Conservation (phyloP, 2,329 filamentous ascomycete genomes). For the Penicillium psychrosexuale region DNA sequence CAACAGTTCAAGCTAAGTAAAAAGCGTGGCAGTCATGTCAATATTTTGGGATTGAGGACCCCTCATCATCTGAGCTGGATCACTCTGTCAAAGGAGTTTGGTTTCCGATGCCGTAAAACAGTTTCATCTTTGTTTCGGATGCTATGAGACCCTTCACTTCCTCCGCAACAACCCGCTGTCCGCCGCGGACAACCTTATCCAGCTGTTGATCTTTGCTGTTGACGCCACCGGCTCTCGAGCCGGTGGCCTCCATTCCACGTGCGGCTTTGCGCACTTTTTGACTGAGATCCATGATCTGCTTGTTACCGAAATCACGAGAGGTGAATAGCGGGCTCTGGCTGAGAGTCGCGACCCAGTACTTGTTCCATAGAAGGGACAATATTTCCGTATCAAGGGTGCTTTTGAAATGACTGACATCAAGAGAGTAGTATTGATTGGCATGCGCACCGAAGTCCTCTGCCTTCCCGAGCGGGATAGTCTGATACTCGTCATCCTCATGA, state of each 20-base stretch:
- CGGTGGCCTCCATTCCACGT: conserved; percentile 36
- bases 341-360: conserved; percentile 92
- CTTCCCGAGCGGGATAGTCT: conserved; percentile 78
- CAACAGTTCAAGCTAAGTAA: conserved; percentile 1
- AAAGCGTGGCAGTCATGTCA: conserved; percentile 18
- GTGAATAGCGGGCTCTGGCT: conserved; percentile 86
- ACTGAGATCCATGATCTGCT: conserved; percentile 85
- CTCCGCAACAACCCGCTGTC: conserved; percentile 57
- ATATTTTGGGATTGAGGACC: conserved; percentile 4
- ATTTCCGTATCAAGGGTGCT: conserved; percentile 83
- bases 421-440: conserved; percentile 80
- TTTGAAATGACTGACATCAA: conserved; percentile 93
- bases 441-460: conserved; percentile 95
- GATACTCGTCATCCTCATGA: conserved; percentile 46
- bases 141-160: conserved; percentile 49
- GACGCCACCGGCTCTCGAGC: conserved; percentile 13
- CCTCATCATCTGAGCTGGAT: neutral
- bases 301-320: conserved; percentile 88
- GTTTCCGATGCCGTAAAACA: conserved; percentile 47
- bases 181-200: conserved; percentile 55
- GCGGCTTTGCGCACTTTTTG: conserved; percentile 72
- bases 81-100: conserved; percentile 16
- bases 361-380: conserved; percentile 91
- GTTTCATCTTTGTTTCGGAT: conserved; percentile 51
- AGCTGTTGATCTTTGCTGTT: conserved; percentile 45